These are phyloP conservation scores for Aurinia saxatilis DNA, from an alignment of 345 rosid species.

Conservation along the genomic window DNA sequence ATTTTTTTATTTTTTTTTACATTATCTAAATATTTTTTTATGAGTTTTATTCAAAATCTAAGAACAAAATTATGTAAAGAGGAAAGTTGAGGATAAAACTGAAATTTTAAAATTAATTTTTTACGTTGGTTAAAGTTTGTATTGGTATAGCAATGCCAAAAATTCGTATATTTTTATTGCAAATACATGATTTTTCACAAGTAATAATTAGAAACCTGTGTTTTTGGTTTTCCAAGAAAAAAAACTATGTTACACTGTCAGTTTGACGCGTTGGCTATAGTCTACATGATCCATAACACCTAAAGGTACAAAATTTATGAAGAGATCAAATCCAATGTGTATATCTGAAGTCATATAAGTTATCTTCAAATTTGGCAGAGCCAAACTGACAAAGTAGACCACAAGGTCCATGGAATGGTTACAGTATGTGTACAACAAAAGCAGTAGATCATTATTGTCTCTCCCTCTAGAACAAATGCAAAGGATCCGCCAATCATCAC, in stretches of 20 bases:
- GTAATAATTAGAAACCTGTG: too few species aligned
- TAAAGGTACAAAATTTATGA: neutral
- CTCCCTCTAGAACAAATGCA: neutral
- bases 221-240: too few species aligned
- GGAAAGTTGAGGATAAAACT: too few species aligned
- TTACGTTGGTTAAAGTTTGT: too few species aligned
- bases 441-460: neutral
- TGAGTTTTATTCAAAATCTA: too few species aligned
- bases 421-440: slow-evolving; percentile 6
- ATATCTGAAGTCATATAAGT: neutral
- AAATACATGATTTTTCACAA: too few species aligned
- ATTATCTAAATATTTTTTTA: too few species aligned
- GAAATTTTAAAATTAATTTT: too few species aligned
- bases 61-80: too few species aligned
- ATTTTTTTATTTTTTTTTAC: too few species aligned
- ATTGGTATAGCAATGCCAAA: too few species aligned
- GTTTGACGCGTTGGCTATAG: neutral
- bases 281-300: neutral
- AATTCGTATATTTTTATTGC: too few species aligned
- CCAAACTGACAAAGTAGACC: neutral
- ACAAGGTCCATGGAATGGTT: neutral
- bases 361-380: neutral
- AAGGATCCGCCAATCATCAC: neutral
- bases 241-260: neutral
- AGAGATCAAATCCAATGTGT: neutral